Base-by-base conservation (phyloP, 805 yeast genomes). In the Candida chilensis region DNA sequence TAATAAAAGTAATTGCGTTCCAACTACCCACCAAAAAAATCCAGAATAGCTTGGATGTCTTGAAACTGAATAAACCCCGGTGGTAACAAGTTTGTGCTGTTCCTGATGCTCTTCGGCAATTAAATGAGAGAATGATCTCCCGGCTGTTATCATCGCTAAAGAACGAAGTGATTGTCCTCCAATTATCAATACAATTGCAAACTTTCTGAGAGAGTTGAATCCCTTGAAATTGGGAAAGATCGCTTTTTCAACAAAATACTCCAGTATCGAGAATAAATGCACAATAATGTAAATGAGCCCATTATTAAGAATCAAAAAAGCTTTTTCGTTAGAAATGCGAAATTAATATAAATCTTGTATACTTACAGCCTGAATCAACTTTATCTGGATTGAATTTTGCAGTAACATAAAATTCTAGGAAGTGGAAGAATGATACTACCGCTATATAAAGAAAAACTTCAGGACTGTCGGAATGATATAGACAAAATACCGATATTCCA, bases 11-110 rank as follows among this genome's bases (percentile, higher is more conserved):
- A 92, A 16, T 49, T 90, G 95, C 1, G 86, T 65, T 0, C 96
- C 96, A 4, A 88, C 39, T 9, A 94, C 90, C 96, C 97, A 92
- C 73, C 86, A 76, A 47, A 76, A 88, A 50, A 82, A 92, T 1
- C 96, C 98, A 25, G 76, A 68, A 53, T 92, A 92, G 28, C 94
- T 78, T 5, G 98, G 98, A 50, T 92, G 98, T 37, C 98, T 65
- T 11, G 72, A 55, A 16, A 54, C 38, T 2, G 62, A 34, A 51
- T 90, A 92, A 3, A 90, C 57, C 0, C 96, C 97, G 8, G 53
- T 41, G 0, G 85, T 84, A 8, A 92, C 78, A 25, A 92, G 60
- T 7, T 40, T 54, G 49, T 92, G 98, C 31, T 68, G 68, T 1
- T 53, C 41, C 19, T 59, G 50, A 31, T 67, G 76, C 12, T 55